Evolutionary conservation across 805 yeast genomes (phyloP), one percentile per base, ranked within the genome.

Genomic region (Kluyveromyces siamensis): DNA sequence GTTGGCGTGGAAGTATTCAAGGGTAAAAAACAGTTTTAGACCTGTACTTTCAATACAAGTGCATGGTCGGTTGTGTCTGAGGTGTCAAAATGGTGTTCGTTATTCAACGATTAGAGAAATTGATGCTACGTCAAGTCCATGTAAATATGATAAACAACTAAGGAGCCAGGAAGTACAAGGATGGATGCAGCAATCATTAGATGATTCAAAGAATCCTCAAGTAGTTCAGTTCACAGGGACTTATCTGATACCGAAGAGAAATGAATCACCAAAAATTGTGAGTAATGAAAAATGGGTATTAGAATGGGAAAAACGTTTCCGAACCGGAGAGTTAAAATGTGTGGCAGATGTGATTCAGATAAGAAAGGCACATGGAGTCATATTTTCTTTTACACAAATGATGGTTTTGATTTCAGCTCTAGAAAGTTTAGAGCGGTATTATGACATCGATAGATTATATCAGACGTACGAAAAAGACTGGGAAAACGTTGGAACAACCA

Each of bases 371-470:
- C 46, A 52, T 14, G 40, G 51, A 21, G 40, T 45, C 2, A 17
- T 53, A 13, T 63, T 62, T 42, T 49, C 52, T 7, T 35, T 52
- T 10, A 17, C 50, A 2, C 65, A 63, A 37, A 16, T 62, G 18
- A 39, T 42, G 19, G 17, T 46, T 2, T 48, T 63, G 14, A 16
- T 59, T 2, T n/a, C 44, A 35, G 45, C 55, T 8, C 42, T 61
- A 17, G 37, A 50, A 19, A 36, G 14, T 4, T 47, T 48, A 16
- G 47, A 48, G 30, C 50, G 50, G 14, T 45, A 46, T 19, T 49
- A 52, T n/a, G 62, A 62, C 8, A 58, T 62, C 16, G 57, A 62
- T 48, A 46, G 46, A 37, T 39, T 62, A 36, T 60, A 53, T 45
- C 18, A 37, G 14, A 50, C 48, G 3, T 57, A 56, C 42, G 37